phyloP scores from a whole-genome alignment of 768 basidiomycete genomes.

The Leccinum arenicola region DNA sequence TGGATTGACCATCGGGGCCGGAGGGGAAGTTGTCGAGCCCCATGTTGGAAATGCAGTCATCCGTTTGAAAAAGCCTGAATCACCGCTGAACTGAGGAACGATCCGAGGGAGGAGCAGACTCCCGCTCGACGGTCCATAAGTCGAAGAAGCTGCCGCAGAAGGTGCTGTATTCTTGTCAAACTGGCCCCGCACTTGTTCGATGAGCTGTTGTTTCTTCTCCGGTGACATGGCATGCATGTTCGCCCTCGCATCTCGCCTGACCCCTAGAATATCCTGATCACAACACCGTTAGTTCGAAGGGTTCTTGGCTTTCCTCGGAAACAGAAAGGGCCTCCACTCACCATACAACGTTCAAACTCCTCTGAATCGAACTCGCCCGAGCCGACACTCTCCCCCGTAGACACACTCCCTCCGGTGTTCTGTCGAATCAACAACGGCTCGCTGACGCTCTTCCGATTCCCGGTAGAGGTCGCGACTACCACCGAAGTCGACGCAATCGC shows the following conservation, averaged over 20 bases:
- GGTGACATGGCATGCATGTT: slow-evolving; percentile 59
- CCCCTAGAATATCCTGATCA: slow-evolving; percentile 64
- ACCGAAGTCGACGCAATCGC: slow-evolving; percentile 29
- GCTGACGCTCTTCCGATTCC: slow-evolving; percentile 63
- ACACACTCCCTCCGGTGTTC: slow-evolving; percentile 33
- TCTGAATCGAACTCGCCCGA: slow-evolving; percentile 35
- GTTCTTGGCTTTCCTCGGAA: background rate
- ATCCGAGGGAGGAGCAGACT: slow-evolving; percentile 59
- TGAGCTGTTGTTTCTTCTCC: slow-evolving; percentile 64
- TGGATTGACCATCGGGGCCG: slow-evolving; percentile 30
- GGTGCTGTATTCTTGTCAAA: slow-evolving; percentile 33
- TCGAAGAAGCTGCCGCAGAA: slow-evolving; percentile 37
- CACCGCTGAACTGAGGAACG: slow-evolving; percentile 75
- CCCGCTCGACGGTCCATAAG: slow-evolving; percentile 59
- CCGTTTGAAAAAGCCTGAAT: slow-evolving; percentile 61
- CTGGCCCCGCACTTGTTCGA: slow-evolving; percentile 50
- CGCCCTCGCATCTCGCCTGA: slow-evolving; percentile 67
- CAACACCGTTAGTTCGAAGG: slow-evolving; percentile 4
- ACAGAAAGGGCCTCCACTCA: slow-evolving; percentile 30
- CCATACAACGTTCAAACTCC: slow-evolving; percentile 71
- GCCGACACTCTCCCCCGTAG: slow-evolving; percentile 28
- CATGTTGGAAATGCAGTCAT: slow-evolving; percentile 61
- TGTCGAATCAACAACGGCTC: slow-evolving; percentile 63
- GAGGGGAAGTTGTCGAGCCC: slow-evolving; percentile 40
- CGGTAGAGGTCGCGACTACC: slow-evolving; percentile 34